Base-by-base conservation (phyloP, 805 yeast species). In the Saccharomycodes ludwigii region DNA sequence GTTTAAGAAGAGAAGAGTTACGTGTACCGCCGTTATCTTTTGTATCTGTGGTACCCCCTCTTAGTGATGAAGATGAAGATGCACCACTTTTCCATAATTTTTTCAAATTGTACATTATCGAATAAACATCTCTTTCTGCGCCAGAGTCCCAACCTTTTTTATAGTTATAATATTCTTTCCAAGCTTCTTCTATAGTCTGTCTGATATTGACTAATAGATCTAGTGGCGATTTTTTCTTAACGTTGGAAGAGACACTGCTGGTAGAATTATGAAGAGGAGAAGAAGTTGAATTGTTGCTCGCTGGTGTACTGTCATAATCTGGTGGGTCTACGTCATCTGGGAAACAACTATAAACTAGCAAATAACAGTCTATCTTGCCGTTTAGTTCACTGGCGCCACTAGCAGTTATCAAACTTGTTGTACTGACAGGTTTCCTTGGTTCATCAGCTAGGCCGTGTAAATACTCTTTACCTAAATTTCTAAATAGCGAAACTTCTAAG, bases 331-430 rank as follows among this genome's bases (percentile, higher is more conserved):
- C 40, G 12, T 40, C 42, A 15, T 69, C 63, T 1, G 93, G 91
- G 3, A 79, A 68, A 3, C 82, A 76, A 34, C 76, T 68, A 50
- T 78, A 80, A 29, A 76, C 73, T 22, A 77, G 62, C 26, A 77
- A 59, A 48, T 80, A 80, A 1, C 86, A 88, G 47, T 77, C 78
- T n/a, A 80, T 66, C 20, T 71, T 63, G 4, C 85, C 86, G 47
- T 80, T 78, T 42, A 80, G 52, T 37, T 78, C 88, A 26, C 82
- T 69, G 4, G 85, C 81, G 2, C 91, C 91, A 23, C 83, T 73
- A 4, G 84, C 88, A 3, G 76, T 81, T 9, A 80, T 50, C 34
- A 80, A 50, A 3, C 86, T 80, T 32, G 72, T 73, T 5, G 83
- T 75, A 9, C 70, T 63, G 0, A 72, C 79, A 3, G 76, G 74